A percentile compares a stretch with the other conserved stretches of the same genome.
phyloP scores from a whole-genome alignment of 1,139 yeast species.

The Lodderomyces metapsilosis region DNA sequence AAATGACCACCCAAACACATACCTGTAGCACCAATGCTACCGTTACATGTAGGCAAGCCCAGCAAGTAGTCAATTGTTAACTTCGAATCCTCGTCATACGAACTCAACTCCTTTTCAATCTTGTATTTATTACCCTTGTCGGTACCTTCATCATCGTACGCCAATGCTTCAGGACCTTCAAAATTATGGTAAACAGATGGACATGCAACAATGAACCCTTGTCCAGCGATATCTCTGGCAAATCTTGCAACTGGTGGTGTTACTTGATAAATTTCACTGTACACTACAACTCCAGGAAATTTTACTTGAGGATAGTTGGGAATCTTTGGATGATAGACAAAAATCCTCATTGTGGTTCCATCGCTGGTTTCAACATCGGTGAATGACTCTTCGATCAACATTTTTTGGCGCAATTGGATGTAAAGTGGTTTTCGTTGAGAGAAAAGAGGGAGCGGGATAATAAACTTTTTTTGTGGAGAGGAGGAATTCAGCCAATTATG shows the following conservation, averaged over 20 bases:
- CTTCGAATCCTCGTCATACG: constrained; percentile 74
- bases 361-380: constrained; percentile 65
- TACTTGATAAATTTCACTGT: constrained; percentile 80
- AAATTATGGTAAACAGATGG: constrained; percentile 82
- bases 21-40: constrained; percentile 78
- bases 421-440: too few species aligned
- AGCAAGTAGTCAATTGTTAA: constrained; percentile 63
- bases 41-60: constrained; percentile 62
- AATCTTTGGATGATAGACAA: constrained; percentile 64
- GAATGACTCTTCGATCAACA: constrained; percentile 68
- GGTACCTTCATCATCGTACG: constrained; percentile 72
- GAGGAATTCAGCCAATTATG: too few species aligned
- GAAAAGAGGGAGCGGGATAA: too few species aligned
- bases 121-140: constrained; percentile 72
- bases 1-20: constrained; percentile 88
- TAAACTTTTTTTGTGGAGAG: too few species aligned
- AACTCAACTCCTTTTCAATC: constrained; percentile 61
- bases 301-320: constrained; percentile 72
- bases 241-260: constrained; percentile 77
- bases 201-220: constrained; percentile 74
- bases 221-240: constrained; percentile 76
- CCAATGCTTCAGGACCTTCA: constrained; percentile 60
- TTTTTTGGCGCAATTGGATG: too few species aligned
- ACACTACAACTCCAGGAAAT: constrained; percentile 75
- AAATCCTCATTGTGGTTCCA: constrained; percentile 68